Conservation (phyloP, 2,329 filamentous ascomycete genomes). For the Diplodia mutila region DNA sequence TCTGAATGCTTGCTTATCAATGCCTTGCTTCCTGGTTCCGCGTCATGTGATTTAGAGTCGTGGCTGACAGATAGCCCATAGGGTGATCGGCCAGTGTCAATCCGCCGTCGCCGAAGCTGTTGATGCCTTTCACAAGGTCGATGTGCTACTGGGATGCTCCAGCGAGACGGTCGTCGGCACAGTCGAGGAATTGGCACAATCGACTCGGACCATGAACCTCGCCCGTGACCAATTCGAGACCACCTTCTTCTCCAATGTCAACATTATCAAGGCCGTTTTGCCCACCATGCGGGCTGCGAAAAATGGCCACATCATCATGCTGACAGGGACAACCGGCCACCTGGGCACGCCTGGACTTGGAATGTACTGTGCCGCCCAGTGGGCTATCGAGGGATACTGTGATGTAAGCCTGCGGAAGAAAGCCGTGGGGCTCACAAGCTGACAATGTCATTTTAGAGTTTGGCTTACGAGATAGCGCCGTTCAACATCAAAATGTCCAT, state of each 20-base stretch:
- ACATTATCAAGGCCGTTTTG: conserved; percentile 87
- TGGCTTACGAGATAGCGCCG: conserved; percentile 92
- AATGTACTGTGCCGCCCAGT: conserved; percentile 89
- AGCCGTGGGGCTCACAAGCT: neutral
- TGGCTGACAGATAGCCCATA: conserved; percentile 33
- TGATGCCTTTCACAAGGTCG: conserved; percentile 80
- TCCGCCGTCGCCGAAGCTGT: conserved; percentile 87
- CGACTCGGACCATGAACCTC: conserved; percentile 71
- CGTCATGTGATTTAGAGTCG: neutral
- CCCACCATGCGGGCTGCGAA: conserved; percentile 78
- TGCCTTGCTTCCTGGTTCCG: neutral
- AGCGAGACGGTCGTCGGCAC: conserved; percentile 88
- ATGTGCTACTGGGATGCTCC: conserved; percentile 87
- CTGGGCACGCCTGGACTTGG: conserved; percentile 89
- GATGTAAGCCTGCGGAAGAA: conserved; percentile 59
- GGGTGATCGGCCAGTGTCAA: conserved; percentile 72
- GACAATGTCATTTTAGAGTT: conserved; percentile 51
- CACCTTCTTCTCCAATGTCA: conserved; percentile 94
- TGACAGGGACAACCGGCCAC: conserved; percentile 88
- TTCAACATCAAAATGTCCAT: conserved; percentile 98
- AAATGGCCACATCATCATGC: conserved; percentile 85
- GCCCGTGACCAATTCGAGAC: conserved; percentile 91
- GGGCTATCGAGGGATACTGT: conserved; percentile 95
- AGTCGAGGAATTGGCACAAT: conserved; percentile 84
- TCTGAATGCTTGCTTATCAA: neutral